Evolutionary conservation across 495 filamentous ascomycete genomes (phyloP).

Genomic region (Filosporella fistucella): DNA sequence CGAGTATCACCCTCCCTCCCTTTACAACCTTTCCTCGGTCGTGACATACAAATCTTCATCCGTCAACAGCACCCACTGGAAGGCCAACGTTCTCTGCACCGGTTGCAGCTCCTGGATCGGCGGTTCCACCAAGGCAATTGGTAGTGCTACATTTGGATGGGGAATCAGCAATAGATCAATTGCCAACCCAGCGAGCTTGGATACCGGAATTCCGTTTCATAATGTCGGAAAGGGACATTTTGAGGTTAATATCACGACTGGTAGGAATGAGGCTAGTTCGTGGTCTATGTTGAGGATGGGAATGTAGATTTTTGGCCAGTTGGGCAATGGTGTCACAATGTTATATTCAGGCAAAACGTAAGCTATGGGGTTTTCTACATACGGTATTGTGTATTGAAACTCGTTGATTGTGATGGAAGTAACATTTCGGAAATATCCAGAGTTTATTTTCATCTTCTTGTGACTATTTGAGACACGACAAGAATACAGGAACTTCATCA

Average conservation of each 20-base stretch:
- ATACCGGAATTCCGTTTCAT: slow-evolving; percentile 11
- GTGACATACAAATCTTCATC: slow-evolving; percentile 4
- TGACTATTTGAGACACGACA: too few species aligned
- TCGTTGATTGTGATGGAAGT: too few species aligned
- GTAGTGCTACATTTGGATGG: slow-evolving; percentile 8
- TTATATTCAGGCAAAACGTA: too few species aligned
- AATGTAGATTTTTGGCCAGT: too few species aligned
- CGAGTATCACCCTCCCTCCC: slow-evolving; percentile 12
- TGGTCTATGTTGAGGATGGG: too few species aligned
- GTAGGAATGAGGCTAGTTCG: too few species aligned
- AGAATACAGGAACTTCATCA: too few species aligned
- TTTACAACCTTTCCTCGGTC: slow-evolving; percentile 7
- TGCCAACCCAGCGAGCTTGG: slow-evolving; percentile 3
- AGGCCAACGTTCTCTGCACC: slow-evolving; percentile 10
- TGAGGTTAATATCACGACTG: slow-evolving; percentile 14
- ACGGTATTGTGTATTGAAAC: too few species aligned
- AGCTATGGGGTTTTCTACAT: too few species aligned
- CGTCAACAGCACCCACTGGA: slow-evolving; percentile 18
- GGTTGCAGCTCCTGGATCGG: slow-evolving; percentile 15
- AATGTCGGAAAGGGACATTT: slow-evolving; percentile 14
- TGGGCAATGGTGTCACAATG: too few species aligned
- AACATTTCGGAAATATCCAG: too few species aligned
- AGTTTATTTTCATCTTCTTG: too few species aligned
- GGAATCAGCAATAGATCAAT: slow-evolving; percentile 11
- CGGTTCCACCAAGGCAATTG: slow-evolving; percentile 7